Percentiles rank a stretch among this genome's conserved stretches.
These are phyloP conservation scores for Chloris gayana DNA, from an alignment of 176 grass and related monocot genomes.

Conservation along the genomic window DNA sequence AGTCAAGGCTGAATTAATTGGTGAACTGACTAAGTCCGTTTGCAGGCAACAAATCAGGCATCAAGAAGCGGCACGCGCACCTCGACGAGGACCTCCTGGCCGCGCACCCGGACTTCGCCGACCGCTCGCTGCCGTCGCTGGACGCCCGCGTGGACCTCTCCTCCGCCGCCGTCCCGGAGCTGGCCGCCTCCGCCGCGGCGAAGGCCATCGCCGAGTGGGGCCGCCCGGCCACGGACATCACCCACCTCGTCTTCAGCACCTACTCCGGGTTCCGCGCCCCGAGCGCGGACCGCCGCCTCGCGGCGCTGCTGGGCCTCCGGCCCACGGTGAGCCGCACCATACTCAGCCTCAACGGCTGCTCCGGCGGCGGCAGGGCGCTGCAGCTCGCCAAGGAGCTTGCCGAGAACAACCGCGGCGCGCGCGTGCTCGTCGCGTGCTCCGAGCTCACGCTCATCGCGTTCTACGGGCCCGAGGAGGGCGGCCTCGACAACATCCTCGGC, in stretches of 20 bases:
- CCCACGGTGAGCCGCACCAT: constrained; percentile 30
- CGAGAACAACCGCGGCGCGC: constrained; percentile 57
- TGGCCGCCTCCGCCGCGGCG: constrained; percentile 39
- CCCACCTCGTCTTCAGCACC: constrained; percentile 58
- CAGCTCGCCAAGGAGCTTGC: constrained; percentile 62
- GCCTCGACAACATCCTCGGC: constrained; percentile 24
- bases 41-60: constrained; percentile 43
- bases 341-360: constrained; percentile 49
- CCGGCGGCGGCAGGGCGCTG: constrained; percentile 38
- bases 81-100: constrained; percentile 28
- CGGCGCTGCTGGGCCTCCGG: constrained; percentile 48
- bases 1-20: too few species aligned
- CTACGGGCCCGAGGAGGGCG: constrained; percentile 25
- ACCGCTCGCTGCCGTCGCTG: constrained; percentile 40
- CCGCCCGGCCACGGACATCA: constrained; percentile 53
- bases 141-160: constrained; percentile 38
- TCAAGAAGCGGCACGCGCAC: constrained; percentile 52
- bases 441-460: constrained; percentile 57
- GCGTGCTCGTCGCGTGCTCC: constrained; percentile 26
- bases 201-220: constrained; percentile 69
- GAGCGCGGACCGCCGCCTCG: constrained; percentile 30
- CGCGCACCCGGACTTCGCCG: constrained; percentile 33
- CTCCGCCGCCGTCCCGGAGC: constrained; percentile 42
- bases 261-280: constrained; percentile 46
- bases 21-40: neutral